A percentile compares a stretch with the other conserved stretches of the same genome.
These are phyloP conservation scores for Moniliella sp. DNA, from an alignment of 1,284 basidiomycete genomes.

Conservation along the genomic window DNA sequence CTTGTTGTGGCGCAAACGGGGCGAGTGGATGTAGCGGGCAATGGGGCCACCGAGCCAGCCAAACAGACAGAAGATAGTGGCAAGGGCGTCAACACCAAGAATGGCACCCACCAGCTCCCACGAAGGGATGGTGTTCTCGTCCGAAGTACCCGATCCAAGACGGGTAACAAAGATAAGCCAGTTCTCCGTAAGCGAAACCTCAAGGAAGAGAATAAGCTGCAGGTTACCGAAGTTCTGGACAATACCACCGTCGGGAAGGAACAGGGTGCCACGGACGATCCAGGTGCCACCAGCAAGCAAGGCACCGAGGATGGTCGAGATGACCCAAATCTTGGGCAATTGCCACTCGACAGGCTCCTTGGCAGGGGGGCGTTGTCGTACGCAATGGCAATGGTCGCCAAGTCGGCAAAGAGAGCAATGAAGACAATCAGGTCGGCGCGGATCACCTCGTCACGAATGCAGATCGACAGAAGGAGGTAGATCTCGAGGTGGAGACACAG, in stretches of 20 bases:
- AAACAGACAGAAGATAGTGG: constrained; percentile 40
- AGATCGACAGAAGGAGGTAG: constrained; percentile 40
- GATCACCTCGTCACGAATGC: constrained; percentile 42
- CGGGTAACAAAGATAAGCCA: constrained; percentile 42
- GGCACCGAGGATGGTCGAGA: constrained; percentile 37
- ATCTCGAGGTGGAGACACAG: constrained; percentile 42
- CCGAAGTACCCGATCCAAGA: constrained; percentile 30
- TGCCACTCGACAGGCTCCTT: constrained; percentile 43
- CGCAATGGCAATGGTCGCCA: constrained; percentile 40
- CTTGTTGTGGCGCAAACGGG: too few relatives aligned
- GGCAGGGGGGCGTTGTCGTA: constrained; percentile 40
- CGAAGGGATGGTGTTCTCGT: constrained; percentile 37
- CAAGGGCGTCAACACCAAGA: constrained; percentile 40
- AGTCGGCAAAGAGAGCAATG: constrained; percentile 42
- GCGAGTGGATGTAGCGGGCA: constrained; percentile 32
- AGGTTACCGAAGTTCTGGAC: constrained; percentile 41
- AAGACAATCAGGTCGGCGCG: constrained; percentile 43
- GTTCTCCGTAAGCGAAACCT: constrained; percentile 43
- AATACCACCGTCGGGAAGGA: constrained; percentile 37
- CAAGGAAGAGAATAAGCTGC: constrained; percentile 42
- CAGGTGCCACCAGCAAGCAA: constrained; percentile 40
- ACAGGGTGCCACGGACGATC: constrained; percentile 41
- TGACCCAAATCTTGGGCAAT: constrained; percentile 43
- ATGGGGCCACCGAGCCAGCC: constrained; percentile 41
- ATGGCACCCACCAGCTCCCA: constrained; percentile 39